Evolutionary conservation across 2,329 filamentous ascomycete species (phyloP).

Genomic region (Paecilomyces formosus): DNA sequence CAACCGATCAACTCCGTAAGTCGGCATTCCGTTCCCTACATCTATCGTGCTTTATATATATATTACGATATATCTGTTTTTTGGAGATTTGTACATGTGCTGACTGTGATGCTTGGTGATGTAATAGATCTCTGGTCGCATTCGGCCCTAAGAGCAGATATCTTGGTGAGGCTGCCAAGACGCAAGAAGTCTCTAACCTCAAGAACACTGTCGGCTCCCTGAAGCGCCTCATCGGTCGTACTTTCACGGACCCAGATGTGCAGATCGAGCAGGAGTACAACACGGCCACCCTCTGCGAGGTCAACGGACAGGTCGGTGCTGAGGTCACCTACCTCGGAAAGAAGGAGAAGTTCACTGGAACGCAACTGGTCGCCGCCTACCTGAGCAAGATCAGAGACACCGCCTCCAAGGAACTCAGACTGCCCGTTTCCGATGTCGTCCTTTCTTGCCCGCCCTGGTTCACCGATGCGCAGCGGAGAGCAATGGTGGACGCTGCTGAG

Average conservation of each 20-base stretch:
- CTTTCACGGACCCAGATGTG: constrained; percentile 82
- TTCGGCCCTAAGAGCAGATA: constrained; percentile 93
- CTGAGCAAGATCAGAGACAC: constrained; percentile 90
- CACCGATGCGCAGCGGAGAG: constrained; percentile 85
- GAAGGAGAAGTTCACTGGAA: constrained; percentile 92
- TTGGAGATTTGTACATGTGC: not conserved
- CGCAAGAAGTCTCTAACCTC: constrained; percentile 97
- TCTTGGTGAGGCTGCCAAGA: constrained; percentile 92
- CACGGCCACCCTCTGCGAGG: constrained; percentile 75
- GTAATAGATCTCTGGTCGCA: constrained; percentile 73
- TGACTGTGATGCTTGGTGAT: constrained; percentile 7
- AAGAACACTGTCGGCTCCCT: constrained; percentile 96
- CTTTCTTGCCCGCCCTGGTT: constrained; percentile 96
- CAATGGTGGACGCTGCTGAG: constrained; percentile 83
- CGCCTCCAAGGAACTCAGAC: constrained; percentile 75
- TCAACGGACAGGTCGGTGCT: constrained; percentile 89
- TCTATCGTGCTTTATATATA: constrained; percentile 1
- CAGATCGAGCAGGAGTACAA: constrained; percentile 88
- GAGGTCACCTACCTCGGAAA: constrained; percentile 90
- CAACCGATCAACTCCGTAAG: constrained; percentile 95
- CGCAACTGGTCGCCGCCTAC: constrained; percentile 91
- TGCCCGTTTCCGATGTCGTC: constrained; percentile 87
- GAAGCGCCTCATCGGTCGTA: constrained; percentile 85
- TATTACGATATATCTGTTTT: too few species aligned
- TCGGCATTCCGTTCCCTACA: constrained; percentile 19